These are phyloP conservation scores for Colletotrichum trifolii DNA, from an alignment of 2,329 filamentous ascomycete genomes.

Conservation along the genomic window DNA sequence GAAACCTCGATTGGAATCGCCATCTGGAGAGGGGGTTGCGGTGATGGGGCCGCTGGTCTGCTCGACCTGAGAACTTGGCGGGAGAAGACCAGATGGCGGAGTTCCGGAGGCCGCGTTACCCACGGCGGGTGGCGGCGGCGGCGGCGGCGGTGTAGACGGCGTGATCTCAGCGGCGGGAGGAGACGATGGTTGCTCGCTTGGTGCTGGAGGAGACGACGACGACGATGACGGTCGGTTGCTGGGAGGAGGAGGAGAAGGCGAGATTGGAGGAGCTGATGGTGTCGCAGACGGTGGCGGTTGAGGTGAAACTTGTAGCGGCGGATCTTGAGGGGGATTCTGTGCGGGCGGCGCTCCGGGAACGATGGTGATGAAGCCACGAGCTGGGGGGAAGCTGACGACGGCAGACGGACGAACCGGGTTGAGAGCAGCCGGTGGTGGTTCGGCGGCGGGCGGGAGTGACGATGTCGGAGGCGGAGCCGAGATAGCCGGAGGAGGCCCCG, in stretches of 20 bases:
- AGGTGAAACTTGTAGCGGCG: neutral
- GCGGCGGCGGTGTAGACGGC: neutral
- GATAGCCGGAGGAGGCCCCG: neutral
- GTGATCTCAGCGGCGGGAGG: constrained; percentile 14
- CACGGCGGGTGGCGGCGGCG: constrained; percentile 13
- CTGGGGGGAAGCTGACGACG: neutral
- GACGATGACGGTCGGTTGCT: constrained; percentile 2
- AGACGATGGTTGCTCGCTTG: neutral
- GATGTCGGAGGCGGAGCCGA: neutral
- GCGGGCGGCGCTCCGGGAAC: constrained; percentile 25
- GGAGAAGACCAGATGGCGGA: constrained; percentile 2
- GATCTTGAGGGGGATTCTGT: neutral
- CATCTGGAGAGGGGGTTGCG: neutral
- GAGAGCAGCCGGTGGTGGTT: constrained; percentile 8
- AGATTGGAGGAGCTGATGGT: neutral
- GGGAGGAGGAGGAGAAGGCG: neutral
- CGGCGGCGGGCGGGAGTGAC: neutral
- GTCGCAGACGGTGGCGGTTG: neutral
- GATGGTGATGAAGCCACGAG: constrained; percentile 29
- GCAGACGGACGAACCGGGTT: neutral
- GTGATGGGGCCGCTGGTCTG: constrained; percentile 1
- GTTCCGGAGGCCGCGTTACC: constrained; percentile 22
- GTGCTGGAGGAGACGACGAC: neutral
- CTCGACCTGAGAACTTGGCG: constrained; percentile 13
- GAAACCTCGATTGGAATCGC: neutral